A percentile compares a stretch with the other conserved stretches of the same genome.
Evolutionary conservation across 2,329 filamentous ascomycete genomes (phyloP).

Genomic region (Arthrobotrys pseudoclavata): DNA sequence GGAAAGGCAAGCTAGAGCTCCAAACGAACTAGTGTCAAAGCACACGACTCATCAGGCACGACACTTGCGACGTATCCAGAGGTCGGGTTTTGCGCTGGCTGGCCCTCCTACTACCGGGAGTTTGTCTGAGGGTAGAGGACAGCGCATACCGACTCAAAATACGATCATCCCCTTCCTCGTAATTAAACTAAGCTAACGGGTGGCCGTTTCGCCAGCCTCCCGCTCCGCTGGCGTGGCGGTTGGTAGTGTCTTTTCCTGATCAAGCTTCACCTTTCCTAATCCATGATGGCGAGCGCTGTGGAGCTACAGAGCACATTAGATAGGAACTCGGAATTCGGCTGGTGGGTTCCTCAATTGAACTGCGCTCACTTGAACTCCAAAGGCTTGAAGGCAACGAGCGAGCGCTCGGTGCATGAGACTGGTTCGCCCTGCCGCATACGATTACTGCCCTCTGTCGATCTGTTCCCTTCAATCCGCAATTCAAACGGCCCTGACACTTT

Average conservation of each 20-base stretch:
- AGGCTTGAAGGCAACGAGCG: not conserved
- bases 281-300: conserved; percentile 23
- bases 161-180: conserved; percentile 29
- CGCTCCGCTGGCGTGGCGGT: conserved; percentile 31
- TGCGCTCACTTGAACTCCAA: conserved; percentile 3
- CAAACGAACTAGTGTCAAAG: conserved; percentile 23
- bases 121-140: conserved; percentile 28
- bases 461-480: not conserved
- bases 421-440: conserved; percentile 35
- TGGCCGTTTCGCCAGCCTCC: conserved; percentile 49
- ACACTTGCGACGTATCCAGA: conserved; percentile 13
- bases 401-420: conserved; percentile 14
- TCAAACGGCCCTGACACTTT: not conserved
- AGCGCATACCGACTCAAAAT: conserved; percentile 39
- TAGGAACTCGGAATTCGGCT: conserved; percentile 45
- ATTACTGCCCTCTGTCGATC: not conserved
- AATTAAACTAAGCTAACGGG: conserved; percentile 31
- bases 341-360: conserved; percentile 1
- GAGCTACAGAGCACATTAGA: conserved; percentile 7
- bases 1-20: conserved; percentile 14
- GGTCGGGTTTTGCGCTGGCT: conserved; percentile 1
- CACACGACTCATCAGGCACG: conserved; percentile 52
- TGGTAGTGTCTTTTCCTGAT: conserved; percentile 30
- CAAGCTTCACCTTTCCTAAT: not conserved
- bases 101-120: not conserved